Conservation (phyloP, 306 rosid species). For the Arachis stenosperma region DNA sequence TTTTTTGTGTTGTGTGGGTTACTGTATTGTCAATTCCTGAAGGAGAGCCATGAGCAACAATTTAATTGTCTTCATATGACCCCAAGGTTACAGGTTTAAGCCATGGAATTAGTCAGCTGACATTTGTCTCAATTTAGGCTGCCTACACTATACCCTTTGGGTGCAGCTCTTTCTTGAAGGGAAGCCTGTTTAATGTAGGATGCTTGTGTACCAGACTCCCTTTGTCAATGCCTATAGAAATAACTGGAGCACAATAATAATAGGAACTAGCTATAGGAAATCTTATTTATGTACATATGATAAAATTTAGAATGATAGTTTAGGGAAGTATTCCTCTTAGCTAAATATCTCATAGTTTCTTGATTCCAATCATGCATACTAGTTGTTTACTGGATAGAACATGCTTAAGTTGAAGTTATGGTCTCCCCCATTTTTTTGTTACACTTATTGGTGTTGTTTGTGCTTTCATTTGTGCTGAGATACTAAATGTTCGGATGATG, state of each 20-base stretch:
- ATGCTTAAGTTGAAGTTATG: conserved; percentile 11
- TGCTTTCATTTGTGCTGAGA: not conserved
- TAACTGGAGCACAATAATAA: not conserved
- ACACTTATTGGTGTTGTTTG: not conserved
- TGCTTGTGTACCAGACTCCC: no score
- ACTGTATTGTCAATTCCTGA: not conserved
- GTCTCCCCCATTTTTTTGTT: not conserved
- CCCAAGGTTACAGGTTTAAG: no score
- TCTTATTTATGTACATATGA: not conserved
- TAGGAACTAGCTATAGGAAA: not conserved
- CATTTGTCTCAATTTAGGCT: no score
- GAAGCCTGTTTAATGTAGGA: no score
- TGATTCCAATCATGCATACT: not conserved
- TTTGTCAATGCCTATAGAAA: not conserved
- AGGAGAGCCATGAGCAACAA: no score
- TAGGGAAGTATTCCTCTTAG: not conserved
- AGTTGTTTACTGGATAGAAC: not conserved
- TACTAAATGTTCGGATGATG: conserved; percentile 1
- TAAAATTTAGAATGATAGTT: conserved; percentile 7
- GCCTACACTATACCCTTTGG: no score
- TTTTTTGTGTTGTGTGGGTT: not conserved
- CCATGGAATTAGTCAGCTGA: no score
- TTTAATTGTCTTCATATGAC: no score
- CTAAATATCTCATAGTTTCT: not conserved
- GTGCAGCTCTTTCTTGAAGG: no score